Base-by-base conservation (phyloP, 2,329 filamentous ascomycete genomes). In the Erysiphe pulchra region DNA sequence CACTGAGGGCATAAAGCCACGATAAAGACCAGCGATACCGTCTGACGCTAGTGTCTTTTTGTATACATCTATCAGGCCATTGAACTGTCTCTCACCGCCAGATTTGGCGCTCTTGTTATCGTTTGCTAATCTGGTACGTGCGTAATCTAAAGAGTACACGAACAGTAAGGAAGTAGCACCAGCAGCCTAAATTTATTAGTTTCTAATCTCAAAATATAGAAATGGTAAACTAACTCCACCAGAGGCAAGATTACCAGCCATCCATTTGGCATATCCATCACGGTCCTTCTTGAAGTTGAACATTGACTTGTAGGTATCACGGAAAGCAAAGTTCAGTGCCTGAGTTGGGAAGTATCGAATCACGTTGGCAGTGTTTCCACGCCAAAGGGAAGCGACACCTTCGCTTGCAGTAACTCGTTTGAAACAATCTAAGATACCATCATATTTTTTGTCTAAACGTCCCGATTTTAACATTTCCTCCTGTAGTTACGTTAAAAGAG, bases 271-370 rank as follows among this genome's bases (percentile, higher is more conserved):
- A 69, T 98, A 98, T 63, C 90, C 90, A 67, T 98, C 90, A 70
- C 79, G 80, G 54, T 98, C 90, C 82, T 95, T 95, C 85, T 95
- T 98, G 85, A 84, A 98, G 65, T 84, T 82, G 80, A 98, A 98
- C 86, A 98, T 92, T 64, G 80, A 75, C 85, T 98, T 98, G 85
- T 94, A 98, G 79, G 92, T 94, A 70, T 98, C 90, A 69, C 90
- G 90, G 90, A 98, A 98, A 66, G 90, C 90, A 65, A 98, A 98
- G 86, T 98, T 98, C 67, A 98, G 75, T 62, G 90, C 90, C 78
- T 98, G 90, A 67, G 90, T 98, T 60, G 90, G 90, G 84, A 98
- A 98, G 76, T 98, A 98, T 81, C 90, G 90, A 77, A 98, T 93
- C 69, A 98, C 90, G 80, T 98, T 98, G 84, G 90, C 90, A 65